Base-by-base conservation (phyloP, 371 early-diverging fungal genomes). In the Mucor mucedo region DNA sequence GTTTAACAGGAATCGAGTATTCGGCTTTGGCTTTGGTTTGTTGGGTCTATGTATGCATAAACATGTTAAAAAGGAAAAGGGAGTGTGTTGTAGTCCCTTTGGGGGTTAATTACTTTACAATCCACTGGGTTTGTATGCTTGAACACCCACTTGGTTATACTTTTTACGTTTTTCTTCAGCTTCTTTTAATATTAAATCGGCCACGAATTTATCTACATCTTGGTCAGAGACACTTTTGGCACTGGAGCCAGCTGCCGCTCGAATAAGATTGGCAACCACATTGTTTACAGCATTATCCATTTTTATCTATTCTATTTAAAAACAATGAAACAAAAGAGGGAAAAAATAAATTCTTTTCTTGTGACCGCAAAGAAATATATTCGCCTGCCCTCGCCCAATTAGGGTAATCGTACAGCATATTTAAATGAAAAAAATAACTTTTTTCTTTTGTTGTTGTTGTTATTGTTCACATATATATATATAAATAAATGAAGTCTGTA, bases 201-300 rank as follows among this genome's bases (percentile, higher is more conserved):
- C 91, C 39, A 90, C 84, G 64, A 89, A 87, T 54, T 82, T 82
- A 73, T 92, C 90, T 3, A 91, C 68, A 67, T 89, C 90, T 32
- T 82, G 73, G 68, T 88, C 89, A 14, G 76, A 65, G 0, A 88
- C 75, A 60, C 74, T 60, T 9, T 56, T 53, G 27, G 87, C 77
- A 38, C 80, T 70, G 2, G 84, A 78, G 30, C 87, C 87, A 6
- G 83, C 81, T 10, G 90, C 85, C 2, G 87, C 78, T 13, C 85
- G 71, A 39, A 85, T 78, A 0, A 87, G 71, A 55, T 81, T 77
- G 27, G 75, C 79, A 13, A 86, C 83, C 32, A 79, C 79, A 33
- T 70, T 76, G 6, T 64, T 56, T 21, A 60, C 29, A 28, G 59
- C 55, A 52, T 62, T 50, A 32, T 45, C 44, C 21, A 29, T 11